These are phyloP conservation scores for Mycena chlorophos DNA, from an alignment of 768 basidiomycete genomes.

Conservation along the genomic window DNA sequence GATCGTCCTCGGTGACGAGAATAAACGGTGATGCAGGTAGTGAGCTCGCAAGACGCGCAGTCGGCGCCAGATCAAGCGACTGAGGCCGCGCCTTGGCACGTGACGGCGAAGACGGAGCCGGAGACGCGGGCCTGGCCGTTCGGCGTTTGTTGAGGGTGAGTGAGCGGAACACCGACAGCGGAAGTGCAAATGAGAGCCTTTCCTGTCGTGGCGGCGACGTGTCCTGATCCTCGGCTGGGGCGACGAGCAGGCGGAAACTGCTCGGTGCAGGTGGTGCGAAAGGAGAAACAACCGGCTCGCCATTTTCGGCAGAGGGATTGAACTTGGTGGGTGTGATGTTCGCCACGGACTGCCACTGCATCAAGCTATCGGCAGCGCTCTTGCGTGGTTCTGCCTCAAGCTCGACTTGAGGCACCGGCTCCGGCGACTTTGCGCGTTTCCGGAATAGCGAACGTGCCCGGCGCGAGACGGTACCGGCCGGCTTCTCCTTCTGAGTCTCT, in stretches of 20 bases:
- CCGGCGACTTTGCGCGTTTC: constrained; percentile 7
- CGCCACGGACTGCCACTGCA: constrained; percentile 17
- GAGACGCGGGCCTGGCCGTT: too few species aligned
- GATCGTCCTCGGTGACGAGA: constrained; percentile 11
- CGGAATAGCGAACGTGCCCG: constrained; percentile 14
- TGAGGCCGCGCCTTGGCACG: constrained; percentile 2
- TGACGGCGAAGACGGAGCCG: neutral
- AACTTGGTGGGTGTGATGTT: constrained; percentile 9
- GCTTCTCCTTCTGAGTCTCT: too few species aligned
- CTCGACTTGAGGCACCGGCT: neutral
- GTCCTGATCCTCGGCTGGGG: neutral
- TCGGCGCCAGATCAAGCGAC: constrained; percentile 2
- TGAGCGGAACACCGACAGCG: constrained; percentile 10
- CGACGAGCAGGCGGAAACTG: constrained; percentile 2
- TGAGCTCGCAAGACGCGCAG: constrained; percentile 10
- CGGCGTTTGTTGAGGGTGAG: constrained; percentile 17
- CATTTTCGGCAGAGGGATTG: constrained; percentile 19
- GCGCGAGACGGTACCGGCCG: neutral
- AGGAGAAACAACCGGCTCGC: constrained; percentile 2
- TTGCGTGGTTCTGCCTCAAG: neutral
- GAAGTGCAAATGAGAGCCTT: constrained; percentile 8
- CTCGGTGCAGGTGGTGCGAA: constrained; percentile 10
- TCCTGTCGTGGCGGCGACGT: neutral
- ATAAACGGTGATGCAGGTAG: constrained; percentile 16
- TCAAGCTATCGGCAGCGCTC: neutral